Conservation (phyloP, 768 basidiomycete genomes). For the Galerina sulciceps region DNA sequence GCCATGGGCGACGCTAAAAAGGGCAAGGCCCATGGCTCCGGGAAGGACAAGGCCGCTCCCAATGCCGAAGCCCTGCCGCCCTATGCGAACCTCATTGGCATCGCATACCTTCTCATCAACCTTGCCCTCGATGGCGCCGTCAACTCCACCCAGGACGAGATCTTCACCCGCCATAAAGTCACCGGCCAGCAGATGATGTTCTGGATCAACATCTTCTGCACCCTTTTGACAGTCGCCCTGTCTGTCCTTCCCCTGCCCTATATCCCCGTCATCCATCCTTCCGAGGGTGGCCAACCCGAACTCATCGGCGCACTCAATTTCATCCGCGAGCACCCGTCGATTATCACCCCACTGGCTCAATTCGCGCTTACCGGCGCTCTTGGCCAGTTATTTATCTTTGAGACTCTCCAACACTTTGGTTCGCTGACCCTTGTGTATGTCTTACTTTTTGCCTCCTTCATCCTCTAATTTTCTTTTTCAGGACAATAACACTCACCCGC, state of each 20-base stretch:
- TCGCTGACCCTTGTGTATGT: constrained; percentile 83
- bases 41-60: constrained; percentile 34
- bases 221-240: constrained; percentile 69
- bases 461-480: constrained; percentile 31
- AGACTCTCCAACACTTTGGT: constrained; percentile 91
- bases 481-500: constrained; percentile 93
- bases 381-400: constrained; percentile 97
- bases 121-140: constrained; percentile 90
- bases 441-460: neutral
- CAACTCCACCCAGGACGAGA: constrained; percentile 97
- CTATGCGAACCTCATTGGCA: constrained; percentile 70
- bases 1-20: constrained; percentile 71
- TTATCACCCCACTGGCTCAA: constrained; percentile 73
- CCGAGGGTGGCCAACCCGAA: constrained; percentile 61
- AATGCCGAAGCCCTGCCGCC: constrained; percentile 34
- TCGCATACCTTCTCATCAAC: constrained; percentile 81
- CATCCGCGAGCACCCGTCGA: constrained; percentile 75
- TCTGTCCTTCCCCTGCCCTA: constrained; percentile 76
- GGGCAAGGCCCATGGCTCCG: constrained; percentile 36
- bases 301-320: constrained; percentile 73
- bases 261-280: constrained; percentile 83
- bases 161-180: constrained; percentile 77
- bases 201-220: constrained; percentile 91
- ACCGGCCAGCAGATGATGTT: constrained; percentile 99
- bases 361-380: constrained; percentile 92